Evolutionary conservation across 176 grass and related monocot genomes (phyloP).

Genomic region (Aegilops longissima): DNA sequence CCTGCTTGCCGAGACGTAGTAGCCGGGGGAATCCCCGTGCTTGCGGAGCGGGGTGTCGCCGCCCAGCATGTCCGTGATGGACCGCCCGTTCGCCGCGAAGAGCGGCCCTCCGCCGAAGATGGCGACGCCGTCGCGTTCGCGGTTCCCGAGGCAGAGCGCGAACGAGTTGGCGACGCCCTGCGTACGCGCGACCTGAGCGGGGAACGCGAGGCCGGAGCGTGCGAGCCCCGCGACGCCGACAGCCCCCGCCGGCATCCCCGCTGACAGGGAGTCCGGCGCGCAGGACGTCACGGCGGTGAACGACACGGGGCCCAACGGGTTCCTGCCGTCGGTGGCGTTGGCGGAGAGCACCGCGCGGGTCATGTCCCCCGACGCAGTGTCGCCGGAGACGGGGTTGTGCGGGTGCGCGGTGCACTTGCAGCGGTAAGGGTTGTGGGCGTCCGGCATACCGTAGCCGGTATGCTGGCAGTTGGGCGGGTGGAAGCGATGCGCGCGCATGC

Average conservation of each 20-base stretch:
- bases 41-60: conserved; percentile 21
- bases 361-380: conserved; percentile 22
- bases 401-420: conserved; percentile 53
- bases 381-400: conserved; percentile 41
- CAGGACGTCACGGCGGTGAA: conserved; percentile 44
- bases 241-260: conserved; percentile 24
- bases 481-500: conserved; percentile 44
- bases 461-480: conserved; percentile 40
- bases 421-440: conserved; percentile 1
- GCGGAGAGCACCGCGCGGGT: conserved; percentile 16
- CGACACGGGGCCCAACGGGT: conserved; percentile 25
- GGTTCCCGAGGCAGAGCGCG: conserved; percentile 66
- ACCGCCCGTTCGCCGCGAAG: not conserved
- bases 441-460: conserved; percentile 26
- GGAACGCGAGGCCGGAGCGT: conserved; percentile 31
- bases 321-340: conserved; percentile 61
- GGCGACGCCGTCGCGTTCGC: conserved; percentile 24
- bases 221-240: conserved; percentile 63
- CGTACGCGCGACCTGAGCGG: conserved; percentile 36
- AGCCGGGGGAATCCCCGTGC: not conserved
- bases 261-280: conserved; percentile 25
- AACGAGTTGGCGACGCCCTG: conserved; percentile 46
- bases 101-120: conserved; percentile 53
- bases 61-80: conserved; percentile 16
- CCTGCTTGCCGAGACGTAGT: conserved; percentile 34